phyloP scores from a whole-genome alignment of 1,284 basidiomycete species.

The Cutaneotrichosporon arboriforme region DNA sequence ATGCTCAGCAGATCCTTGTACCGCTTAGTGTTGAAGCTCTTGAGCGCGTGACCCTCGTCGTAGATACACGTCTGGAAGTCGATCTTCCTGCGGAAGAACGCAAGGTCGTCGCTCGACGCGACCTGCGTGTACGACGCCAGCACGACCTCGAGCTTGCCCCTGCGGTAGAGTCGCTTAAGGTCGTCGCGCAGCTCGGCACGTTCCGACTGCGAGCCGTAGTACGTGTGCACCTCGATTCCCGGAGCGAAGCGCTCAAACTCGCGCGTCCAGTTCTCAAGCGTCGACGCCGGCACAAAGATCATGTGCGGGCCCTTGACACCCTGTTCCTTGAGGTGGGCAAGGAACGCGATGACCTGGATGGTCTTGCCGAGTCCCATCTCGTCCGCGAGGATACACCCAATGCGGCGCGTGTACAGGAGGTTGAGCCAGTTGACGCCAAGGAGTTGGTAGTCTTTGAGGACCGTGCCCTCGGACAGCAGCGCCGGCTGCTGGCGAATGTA shows the following conservation, averaged over 20 bases:
- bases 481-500: conserved; percentile 70
- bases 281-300: conserved; percentile 92
- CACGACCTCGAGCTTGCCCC: conserved; percentile 79
- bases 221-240: conserved; percentile 74
- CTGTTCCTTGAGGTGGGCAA: conserved; percentile 77
- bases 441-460: conserved; percentile 93
- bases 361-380: conserved; percentile 99
- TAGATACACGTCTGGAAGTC: conserved; percentile 94
- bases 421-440: conserved; percentile 97
- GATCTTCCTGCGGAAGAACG: conserved; percentile 77
- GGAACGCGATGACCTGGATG: conserved; percentile 85
- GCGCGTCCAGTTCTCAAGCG: conserved; percentile 95
- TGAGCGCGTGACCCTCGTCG: conserved; percentile 92
- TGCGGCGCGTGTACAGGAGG: conserved; percentile 70
- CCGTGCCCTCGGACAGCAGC: conserved; percentile 62
- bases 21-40: conserved; percentile 93
- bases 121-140: conserved; percentile 96
- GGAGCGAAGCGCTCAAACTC: conserved; percentile 92
- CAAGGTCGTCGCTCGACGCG: conserved; percentile 75
- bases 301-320: conserved; percentile 80
- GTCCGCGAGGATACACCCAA: conserved; percentile 94
- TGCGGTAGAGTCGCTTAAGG: conserved; percentile 54
- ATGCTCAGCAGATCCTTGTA: conserved; percentile 85
- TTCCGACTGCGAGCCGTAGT: conserved; percentile 89
- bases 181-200: conserved; percentile 70